Conservation (phyloP, 1,284 basidiomycete species). For the Naganishia sp. region DNA sequence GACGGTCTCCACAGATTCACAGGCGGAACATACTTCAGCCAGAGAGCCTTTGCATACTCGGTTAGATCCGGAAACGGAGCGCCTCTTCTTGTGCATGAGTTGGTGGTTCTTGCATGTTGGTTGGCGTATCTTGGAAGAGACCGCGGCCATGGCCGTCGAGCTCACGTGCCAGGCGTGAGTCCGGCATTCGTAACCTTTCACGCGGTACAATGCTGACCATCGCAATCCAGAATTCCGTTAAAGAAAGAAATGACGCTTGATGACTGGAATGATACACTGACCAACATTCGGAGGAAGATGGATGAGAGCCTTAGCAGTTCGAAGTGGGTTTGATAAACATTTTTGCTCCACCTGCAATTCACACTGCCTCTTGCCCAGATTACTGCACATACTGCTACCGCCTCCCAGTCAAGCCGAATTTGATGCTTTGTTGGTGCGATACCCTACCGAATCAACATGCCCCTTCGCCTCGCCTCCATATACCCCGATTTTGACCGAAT, state of each 20-base stretch:
- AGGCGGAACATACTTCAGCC: neutral
- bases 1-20: neutral
- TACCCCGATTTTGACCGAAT: conserved; percentile 39
- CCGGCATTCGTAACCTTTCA: too few species aligned
- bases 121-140: conserved; percentile 44
- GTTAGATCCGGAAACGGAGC: conserved; percentile 43
- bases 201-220: neutral
- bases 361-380: conserved; percentile 36
- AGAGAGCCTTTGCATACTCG: conserved; percentile 17
- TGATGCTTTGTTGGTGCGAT: conserved; percentile 4
- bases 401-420: conserved; percentile 34
- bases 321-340: neutral
- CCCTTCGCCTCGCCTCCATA: conserved; percentile 38
- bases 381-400: conserved; percentile 46
- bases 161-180: conserved; percentile 45
- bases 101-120: conserved; percentile 55
- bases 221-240: conserved; percentile 41
- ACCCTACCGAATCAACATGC: conserved; percentile 27
- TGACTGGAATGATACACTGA: conserved; percentile 47
- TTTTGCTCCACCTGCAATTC: neutral
- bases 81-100: conserved; percentile 50
- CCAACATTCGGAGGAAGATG: conserved; percentile 45
- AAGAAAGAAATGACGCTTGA: conserved; percentile 47
- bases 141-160: conserved; percentile 45
- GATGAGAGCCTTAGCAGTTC: conserved; percentile 36